A percentile compares a stretch with the other conserved stretches of the same genome.
These are phyloP conservation scores for Telfairia occidentalis DNA, from an alignment of 331 rosid species.

Conservation along the genomic window DNA sequence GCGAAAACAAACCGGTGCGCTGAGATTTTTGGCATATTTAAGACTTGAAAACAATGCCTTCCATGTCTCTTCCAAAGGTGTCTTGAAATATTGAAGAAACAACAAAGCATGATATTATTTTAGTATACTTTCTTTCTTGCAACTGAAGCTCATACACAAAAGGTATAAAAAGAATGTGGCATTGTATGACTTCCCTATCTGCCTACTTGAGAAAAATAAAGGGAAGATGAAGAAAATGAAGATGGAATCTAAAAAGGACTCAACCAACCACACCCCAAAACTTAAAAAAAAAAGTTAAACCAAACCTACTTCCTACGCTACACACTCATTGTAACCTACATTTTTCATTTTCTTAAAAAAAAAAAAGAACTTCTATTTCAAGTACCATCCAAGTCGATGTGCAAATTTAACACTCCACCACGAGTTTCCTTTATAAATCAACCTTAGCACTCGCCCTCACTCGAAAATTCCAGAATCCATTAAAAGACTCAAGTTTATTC, in stretches of 20 bases:
- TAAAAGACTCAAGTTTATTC: background rate
- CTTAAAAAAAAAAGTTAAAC: background rate
- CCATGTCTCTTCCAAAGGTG: constrained; percentile 91
- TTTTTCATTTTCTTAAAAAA: background rate
- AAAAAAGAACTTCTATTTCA: background rate
- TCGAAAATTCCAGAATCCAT: background rate
- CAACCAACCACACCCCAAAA: background rate
- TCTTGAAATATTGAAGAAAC: constrained; percentile 33
- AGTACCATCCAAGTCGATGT: background rate
- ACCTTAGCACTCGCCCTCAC: background rate
- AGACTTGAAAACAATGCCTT: constrained; percentile 67
- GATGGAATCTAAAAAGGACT: background rate
- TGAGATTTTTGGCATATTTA: constrained; percentile 72
- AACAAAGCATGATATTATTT: background rate
- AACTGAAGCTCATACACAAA: background rate
- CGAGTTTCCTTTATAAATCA: background rate
- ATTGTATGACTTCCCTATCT: background rate
- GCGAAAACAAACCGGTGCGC: constrained; percentile 70
- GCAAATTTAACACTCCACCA: background rate
- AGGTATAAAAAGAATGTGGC: background rate
- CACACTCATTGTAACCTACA: too few relatives aligned
- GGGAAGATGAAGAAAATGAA: background rate
- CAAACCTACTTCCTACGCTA: background rate
- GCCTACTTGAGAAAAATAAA: background rate
- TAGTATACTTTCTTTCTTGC: background rate